Conservation (phyloP, 768 basidiomycete species). For the Crucibulum laeve region DNA sequence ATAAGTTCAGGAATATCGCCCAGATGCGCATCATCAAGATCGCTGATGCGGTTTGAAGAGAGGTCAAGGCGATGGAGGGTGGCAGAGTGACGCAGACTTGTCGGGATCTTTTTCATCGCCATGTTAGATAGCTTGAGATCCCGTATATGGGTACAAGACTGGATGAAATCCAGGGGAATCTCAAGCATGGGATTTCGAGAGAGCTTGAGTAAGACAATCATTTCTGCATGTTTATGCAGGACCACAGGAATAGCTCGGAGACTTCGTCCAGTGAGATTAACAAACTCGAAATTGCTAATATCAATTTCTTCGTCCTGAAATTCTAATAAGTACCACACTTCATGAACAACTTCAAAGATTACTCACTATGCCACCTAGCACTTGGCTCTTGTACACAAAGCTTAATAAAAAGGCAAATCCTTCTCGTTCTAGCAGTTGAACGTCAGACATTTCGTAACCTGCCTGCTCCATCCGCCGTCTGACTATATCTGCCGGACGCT, state of each 20-base stretch:
- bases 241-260: conserved; percentile 86
- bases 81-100: conserved; percentile 68
- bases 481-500: conserved; percentile 83
- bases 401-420: conserved; percentile 83
- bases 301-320: conserved; percentile 68
- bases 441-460: conserved; percentile 79
- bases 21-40: conserved; percentile 82
- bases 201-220: conserved; percentile 80
- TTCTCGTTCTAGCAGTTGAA: conserved; percentile 72
- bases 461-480: conserved; percentile 82
- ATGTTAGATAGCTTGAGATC: conserved; percentile 87
- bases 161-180: conserved; percentile 94
- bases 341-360: background rate
- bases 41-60: conserved; percentile 86
- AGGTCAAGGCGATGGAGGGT: conserved; percentile 81
- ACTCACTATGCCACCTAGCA: conserved; percentile 36
- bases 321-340: background rate
- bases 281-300: conserved; percentile 66
- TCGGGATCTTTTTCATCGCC: conserved; percentile 92
- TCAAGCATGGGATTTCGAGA: conserved; percentile 95
- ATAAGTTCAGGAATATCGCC: conserved; percentile 72
- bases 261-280: conserved; percentile 79
- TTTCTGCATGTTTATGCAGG: conserved; percentile 79
- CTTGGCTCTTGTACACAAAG: conserved; percentile 83
- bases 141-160: conserved; percentile 76